A percentile compares a stretch with the other conserved stretches of the same genome.
These are phyloP conservation scores for Paramecium sonneborni DNA, from an alignment of 73 alveolate genomes.

Conservation along the genomic window DNA sequence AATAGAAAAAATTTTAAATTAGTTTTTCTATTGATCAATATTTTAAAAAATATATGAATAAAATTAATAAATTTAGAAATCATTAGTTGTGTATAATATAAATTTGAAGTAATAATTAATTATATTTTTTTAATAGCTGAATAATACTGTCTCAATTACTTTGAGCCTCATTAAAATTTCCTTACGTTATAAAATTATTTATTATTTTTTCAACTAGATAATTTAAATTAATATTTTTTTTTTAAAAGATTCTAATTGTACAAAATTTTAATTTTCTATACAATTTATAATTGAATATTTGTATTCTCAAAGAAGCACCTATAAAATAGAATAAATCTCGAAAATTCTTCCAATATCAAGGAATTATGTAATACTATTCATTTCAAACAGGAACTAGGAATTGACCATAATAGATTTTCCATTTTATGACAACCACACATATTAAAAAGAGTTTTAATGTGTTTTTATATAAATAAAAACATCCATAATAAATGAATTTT, in stretches of 20 bases:
- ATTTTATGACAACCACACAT: neutral
- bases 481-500: neutral
- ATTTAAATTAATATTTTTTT: too few relatives aligned
- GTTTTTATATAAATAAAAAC: neutral
- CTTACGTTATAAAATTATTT: neutral
- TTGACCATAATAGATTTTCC: neutral
- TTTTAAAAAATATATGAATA: neutral
- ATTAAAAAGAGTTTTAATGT: neutral
- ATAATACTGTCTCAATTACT: conserved; percentile 22
- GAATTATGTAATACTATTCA: neutral
- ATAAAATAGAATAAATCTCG: neutral
- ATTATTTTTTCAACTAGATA: neutral
- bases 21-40: neutral
- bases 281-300: neutral
- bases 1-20: neutral
- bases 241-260: neutral
- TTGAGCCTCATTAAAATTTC: neutral
- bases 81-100: neutral
- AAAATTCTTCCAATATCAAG: neutral
- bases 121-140: conserved; percentile 7
- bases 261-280: too few relatives aligned
- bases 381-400: neutral
- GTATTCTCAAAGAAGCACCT: conserved; percentile 18
- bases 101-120: neutral
- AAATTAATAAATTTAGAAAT: neutral